phyloP scores from a whole-genome alignment of 192 early-diverging fungal genomes.

The Pilobolus umbonatus region DNA sequence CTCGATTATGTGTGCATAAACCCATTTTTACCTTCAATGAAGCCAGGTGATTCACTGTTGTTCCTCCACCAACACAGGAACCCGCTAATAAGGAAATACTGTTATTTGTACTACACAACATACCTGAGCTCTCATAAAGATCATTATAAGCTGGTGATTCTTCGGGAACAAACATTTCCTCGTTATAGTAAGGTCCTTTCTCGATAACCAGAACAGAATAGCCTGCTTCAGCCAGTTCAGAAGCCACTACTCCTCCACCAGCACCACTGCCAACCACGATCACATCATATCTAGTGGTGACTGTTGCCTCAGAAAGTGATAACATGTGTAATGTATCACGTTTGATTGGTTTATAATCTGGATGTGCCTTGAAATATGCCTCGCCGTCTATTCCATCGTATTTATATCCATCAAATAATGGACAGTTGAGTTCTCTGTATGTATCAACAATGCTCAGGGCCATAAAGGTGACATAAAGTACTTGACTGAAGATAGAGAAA shows the following conservation, averaged over 20 bases:
- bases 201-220: conserved; percentile 64
- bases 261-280: conserved; percentile 69
- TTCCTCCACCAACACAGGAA: conserved; percentile 67
- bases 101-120: conserved; percentile 46
- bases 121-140: conserved; percentile 49
- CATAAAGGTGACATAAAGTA: conserved; percentile 5
- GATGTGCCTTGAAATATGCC: neutral
- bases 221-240: conserved; percentile 55
- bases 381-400: neutral
- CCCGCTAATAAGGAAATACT: conserved; percentile 52
- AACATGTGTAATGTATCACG: neutral
- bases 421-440: neutral
- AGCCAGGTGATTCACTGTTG: conserved; percentile 56
- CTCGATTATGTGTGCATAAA: too few species aligned
- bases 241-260: conserved; percentile 63
- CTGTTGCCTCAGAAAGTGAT: neutral
- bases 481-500: conserved; percentile 23
- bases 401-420: neutral
- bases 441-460: neutral
- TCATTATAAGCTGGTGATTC: conserved; percentile 38
- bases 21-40: neutral
- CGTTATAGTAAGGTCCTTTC: conserved; percentile 57
- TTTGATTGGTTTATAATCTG: neutral
- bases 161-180: conserved; percentile 43
- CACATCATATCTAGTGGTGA: conserved; percentile 44